phyloP scores from a whole-genome alignment of 2,329 filamentous ascomycete genomes.

The Chaetomiaceae sp. region DNA sequence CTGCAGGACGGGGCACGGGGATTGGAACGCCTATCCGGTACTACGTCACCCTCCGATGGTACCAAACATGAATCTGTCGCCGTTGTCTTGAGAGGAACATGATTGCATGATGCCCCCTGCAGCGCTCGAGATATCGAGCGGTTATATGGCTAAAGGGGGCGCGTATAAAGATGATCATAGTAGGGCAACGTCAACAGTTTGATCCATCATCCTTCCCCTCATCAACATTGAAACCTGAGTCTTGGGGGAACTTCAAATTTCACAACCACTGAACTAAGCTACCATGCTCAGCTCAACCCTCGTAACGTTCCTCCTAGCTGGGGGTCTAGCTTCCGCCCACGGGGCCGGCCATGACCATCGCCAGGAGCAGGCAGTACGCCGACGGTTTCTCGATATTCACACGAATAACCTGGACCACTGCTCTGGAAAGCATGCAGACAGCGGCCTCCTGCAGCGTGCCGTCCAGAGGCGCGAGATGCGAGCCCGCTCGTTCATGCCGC shows the following conservation, averaged over 20 bases:
- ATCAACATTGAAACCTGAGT: too few species aligned
- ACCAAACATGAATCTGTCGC: too few species aligned
- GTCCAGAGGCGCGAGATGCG: not conserved
- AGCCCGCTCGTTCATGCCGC: not conserved
- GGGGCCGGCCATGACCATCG: not conserved
- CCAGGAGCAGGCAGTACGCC: not conserved
- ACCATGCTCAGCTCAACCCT: not conserved
- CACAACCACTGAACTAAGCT: too few species aligned
- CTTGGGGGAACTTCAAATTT: too few species aligned
- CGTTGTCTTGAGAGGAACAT: too few species aligned
- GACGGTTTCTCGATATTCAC: slow-evolving; percentile 5
- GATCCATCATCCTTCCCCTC: too few species aligned
- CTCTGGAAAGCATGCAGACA: not conserved
- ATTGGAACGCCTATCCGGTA: not conserved
- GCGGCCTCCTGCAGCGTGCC: not conserved
- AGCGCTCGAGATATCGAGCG: too few species aligned
- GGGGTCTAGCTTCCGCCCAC: not conserved
- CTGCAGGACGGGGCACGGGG: not conserved
- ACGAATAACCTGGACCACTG: not conserved
- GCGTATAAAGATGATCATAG: too few species aligned
- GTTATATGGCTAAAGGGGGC: too few species aligned
- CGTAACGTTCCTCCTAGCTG: not conserved
- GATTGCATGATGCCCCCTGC: too few species aligned
- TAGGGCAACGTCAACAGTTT: too few species aligned
- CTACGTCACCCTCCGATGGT: too few species aligned